Conservation (phyloP, 768 basidiomycete species). For the Phlebiopsis gigantea region DNA sequence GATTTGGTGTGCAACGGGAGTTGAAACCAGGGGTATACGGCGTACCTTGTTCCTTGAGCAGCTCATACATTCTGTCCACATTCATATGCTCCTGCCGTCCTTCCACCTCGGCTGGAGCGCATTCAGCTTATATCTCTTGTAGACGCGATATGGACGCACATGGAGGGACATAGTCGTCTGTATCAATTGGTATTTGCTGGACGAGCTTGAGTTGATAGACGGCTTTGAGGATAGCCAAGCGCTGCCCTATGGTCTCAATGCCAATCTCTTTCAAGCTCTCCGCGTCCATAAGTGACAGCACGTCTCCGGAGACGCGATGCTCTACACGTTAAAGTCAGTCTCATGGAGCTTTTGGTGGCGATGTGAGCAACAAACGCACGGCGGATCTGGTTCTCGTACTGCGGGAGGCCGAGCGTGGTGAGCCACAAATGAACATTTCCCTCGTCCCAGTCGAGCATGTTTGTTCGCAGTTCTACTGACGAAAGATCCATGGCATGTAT, state of each 20-base stretch:
- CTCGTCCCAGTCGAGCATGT: constrained; percentile 65
- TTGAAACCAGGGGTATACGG: background rate
- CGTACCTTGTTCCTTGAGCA: constrained; percentile 74
- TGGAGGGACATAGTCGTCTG: constrained; percentile 83
- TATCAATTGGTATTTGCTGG: constrained; percentile 75
- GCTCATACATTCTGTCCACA: constrained; percentile 58
- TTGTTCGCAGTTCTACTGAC: constrained; percentile 22
- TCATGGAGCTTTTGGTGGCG: too few relatives aligned
- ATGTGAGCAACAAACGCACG: constrained; percentile 40
- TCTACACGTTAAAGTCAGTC: constrained; percentile 42
- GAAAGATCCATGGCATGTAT: constrained; percentile 24
- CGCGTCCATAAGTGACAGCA: constrained; percentile 78
- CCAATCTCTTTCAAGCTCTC: constrained; percentile 84
- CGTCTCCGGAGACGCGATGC: constrained; percentile 89
- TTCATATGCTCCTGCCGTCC: constrained; percentile 50
- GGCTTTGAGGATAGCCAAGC: constrained; percentile 86
- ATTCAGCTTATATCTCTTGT: background rate
- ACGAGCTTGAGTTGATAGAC: constrained; percentile 87
- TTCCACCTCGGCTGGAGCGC: constrained; percentile 47
- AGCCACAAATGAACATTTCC: constrained; percentile 78
- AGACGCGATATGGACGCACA: constrained; percentile 56
- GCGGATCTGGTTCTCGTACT: constrained; percentile 79
- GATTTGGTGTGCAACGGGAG: background rate
- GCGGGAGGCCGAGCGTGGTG: constrained; percentile 69
- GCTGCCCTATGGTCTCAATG: constrained; percentile 85